Evolutionary conservation across 495 filamentous ascomycete genomes (phyloP), one percentile per base, ranked within the genome.

Genomic region (Lichenothelia convexa): DNA sequence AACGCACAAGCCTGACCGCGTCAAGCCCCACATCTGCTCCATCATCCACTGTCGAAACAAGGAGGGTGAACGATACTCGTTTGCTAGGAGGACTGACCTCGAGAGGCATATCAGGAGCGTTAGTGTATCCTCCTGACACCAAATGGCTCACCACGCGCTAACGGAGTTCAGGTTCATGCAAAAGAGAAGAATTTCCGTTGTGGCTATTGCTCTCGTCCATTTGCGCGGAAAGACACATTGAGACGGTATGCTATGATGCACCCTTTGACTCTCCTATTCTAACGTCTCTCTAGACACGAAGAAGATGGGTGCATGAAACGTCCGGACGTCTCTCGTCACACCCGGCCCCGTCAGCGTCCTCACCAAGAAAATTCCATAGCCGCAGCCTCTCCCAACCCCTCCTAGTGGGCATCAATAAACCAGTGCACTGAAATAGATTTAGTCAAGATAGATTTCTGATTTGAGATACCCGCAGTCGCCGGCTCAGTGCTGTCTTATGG

Each of bases 251-350:
- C 46, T 40, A 19, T 9, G 23, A 15, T 33, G 20, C 8, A 31
- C 7, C 34, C 20, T 18, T 32, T 45, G 26, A 9, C 21, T 22
- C 15, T 32, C 22, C 4, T 17, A 23, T 22, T 42, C 43, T 58
- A 42, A 37, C 32, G 35, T 24, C 26, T 15, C 30, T 16, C 36
- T 39, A 81, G 79, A 53, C 79, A 85, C 47, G 73, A 78, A 56
- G 79, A 84, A 54, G 79, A 84, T 49, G 78, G 79, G 23, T 84
- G 79, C n/a, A n/a, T n/a, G n/a, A n/a, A n/a, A n/a, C n/a, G n/a
- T n/a, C n/a, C n/a, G n/a, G n/a, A n/a, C n/a, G n/a, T n/a, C n/a
- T n/a, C n/a, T n/a, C n/a, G n/a, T n/a, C n/a, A n/a, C n/a, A n/a
- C n/a, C n/a, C n/a, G n/a, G n/a, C n/a, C n/a, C n/a, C n/a, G n/a